Percentiles rank a stretch among this genome's conserved stretches.
Evolutionary conservation across 768 basidiomycete species (phyloP).

Genomic region (Cantharellus cinnabarinus): DNA sequence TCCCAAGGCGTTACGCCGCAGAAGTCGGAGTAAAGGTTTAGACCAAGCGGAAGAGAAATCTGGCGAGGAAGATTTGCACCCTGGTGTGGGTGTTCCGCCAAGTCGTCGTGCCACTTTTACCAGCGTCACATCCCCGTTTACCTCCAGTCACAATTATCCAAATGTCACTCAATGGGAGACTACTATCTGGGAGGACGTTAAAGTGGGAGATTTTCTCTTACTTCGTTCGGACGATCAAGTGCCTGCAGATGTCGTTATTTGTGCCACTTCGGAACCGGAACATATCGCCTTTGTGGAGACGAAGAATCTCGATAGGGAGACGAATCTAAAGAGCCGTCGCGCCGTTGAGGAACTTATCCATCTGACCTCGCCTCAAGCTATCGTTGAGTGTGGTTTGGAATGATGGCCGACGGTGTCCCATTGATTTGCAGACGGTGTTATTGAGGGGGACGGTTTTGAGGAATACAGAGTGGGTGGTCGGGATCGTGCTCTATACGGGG

Average conservation of each 20-base stretch:
- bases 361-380: slow-evolving; percentile 41
- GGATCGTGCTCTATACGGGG: slow-evolving; percentile 82
- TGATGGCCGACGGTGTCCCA: slow-evolving; percentile 31
- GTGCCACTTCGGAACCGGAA: slow-evolving; percentile 61
- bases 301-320: slow-evolving; percentile 95
- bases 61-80: slow-evolving; percentile 14
- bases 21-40: slow-evolving; percentile 9
- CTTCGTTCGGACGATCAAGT: slow-evolving; percentile 23
- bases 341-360: slow-evolving; percentile 58
- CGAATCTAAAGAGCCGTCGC: slow-evolving; percentile 86
- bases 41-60: slow-evolving; percentile 17
- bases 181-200: slow-evolving; percentile 25
- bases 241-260: slow-evolving; percentile 24
- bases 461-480: slow-evolving; percentile 89
- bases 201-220: slow-evolving; percentile 25
- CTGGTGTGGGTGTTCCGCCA: background rate
- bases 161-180: slow-evolving; percentile 40
- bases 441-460: slow-evolving; percentile 85
- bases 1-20: slow-evolving; percentile 13
- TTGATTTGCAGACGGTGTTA: slow-evolving; percentile 64
- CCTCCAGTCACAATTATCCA: slow-evolving; percentile 16
- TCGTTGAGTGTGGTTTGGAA: slow-evolving; percentile 34
- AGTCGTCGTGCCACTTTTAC: background rate
- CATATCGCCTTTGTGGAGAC: slow-evolving; percentile 90
- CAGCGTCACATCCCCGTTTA: background rate